Conservation (phyloP, 2,329 filamentous ascomycete genomes). For the Sarocladium brachiariae region DNA sequence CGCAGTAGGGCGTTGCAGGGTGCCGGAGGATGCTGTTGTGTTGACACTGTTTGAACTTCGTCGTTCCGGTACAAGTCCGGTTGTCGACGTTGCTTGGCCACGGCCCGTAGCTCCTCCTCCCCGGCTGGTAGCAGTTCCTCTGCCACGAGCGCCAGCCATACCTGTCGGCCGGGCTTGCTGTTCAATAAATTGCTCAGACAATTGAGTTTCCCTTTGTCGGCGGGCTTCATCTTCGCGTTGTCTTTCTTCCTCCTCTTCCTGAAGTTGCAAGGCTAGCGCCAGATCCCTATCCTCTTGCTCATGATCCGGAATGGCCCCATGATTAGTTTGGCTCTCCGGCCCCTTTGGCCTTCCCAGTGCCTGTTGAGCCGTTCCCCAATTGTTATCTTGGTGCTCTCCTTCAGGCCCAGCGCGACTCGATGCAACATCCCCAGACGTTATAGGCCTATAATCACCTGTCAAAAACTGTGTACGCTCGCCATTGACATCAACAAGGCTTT, state of each 20-base stretch:
- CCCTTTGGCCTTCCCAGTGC: not conserved
- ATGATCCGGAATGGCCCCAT: conserved; percentile 27
- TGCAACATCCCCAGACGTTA: conserved; percentile 46
- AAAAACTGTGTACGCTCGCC: conserved; percentile 78
- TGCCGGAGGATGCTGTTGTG: conserved; percentile 11
- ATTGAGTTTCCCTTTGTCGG: conserved; percentile 56
- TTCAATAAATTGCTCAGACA: conserved; percentile 65
- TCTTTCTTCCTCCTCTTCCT: conserved; percentile 86
- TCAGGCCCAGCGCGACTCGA: not conserved
- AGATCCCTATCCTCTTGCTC: conserved; percentile 80
- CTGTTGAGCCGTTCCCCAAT: not conserved
- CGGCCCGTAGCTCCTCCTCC: conserved; percentile 11
- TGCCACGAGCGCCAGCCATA: not conserved
- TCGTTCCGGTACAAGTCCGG: conserved; percentile 10
- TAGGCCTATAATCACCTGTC: conserved; percentile 80
- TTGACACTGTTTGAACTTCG: conserved; percentile 7
- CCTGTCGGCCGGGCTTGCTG: conserved; percentile 43
- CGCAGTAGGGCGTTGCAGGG: not conserved
- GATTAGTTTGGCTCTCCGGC: not conserved
- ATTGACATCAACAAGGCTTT: conserved; percentile 81
- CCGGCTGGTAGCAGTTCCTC: not conserved
- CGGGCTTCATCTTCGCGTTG: conserved; percentile 60
- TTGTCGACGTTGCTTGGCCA: conserved; percentile 2
- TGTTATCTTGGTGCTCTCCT: not conserved
- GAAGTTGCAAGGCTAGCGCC: conserved; percentile 82